Conservation (phyloP, 805 yeast species). For the Hanseniaspora mollemarum region DNA sequence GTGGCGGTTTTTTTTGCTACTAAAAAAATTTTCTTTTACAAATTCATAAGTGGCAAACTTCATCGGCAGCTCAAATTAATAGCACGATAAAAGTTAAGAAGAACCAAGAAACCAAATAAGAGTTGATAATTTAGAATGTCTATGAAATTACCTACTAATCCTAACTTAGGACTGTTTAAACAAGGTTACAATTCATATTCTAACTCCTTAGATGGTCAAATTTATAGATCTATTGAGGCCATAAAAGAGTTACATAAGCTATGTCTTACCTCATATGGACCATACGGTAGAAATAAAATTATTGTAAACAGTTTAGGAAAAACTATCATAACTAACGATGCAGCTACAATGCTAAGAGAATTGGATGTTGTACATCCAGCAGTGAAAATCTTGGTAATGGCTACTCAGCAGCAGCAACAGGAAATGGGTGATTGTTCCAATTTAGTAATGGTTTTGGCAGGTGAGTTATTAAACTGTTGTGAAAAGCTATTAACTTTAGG, state of each 20-base stretch:
- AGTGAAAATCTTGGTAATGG: constrained; percentile 89
- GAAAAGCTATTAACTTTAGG: constrained; percentile 79
- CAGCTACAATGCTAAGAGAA: constrained; percentile 93
- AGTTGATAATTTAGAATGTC: constrained; percentile 59
- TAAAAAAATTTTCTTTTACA: neutral
- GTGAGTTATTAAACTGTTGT: constrained; percentile 76
- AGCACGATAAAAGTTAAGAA: neutral
- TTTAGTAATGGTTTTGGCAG: constrained; percentile 81
- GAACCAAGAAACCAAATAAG: neutral
- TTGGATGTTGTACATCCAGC: constrained; percentile 95
- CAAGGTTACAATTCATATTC: constrained; percentile 84
- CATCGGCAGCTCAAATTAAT: neutral
- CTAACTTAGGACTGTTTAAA: constrained; percentile 85
- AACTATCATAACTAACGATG: constrained; percentile 85
- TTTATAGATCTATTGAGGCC: constrained; percentile 83
- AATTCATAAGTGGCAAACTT: neutral
- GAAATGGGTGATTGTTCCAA: constrained; percentile 97
- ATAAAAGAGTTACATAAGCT: constrained; percentile 84
- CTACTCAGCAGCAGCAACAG: constrained; percentile 89
- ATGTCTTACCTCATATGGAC: constrained; percentile 92
- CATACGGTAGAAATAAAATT: constrained; percentile 93
- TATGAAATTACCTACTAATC: constrained; percentile 80
- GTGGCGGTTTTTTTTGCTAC: neutral
- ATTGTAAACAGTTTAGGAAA: constrained; percentile 80
- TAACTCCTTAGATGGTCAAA: constrained; percentile 81